Evolutionary conservation across 176 grass and related monocot species (phyloP), one percentile per base, ranked within the genome.

Genomic region (Pontederia paniculata): DNA sequence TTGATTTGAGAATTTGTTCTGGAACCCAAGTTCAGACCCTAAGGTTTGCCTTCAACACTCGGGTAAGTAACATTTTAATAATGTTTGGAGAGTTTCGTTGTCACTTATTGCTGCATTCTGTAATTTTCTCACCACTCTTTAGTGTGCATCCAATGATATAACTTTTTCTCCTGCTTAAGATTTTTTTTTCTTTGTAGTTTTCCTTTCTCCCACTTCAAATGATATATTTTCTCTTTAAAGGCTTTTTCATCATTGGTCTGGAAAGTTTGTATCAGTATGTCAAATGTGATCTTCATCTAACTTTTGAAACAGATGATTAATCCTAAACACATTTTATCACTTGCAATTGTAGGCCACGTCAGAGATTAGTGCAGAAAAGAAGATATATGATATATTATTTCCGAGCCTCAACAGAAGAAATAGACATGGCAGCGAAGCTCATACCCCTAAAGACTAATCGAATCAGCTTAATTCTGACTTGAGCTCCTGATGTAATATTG

Each of bases 1-100:
- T 96, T 56, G 91, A 96, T 58, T 64, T 96, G 67, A 81, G 83
- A 87, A 68, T 96, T 52, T 96, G 91, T 31, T 86, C 86, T 43
- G 81, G 81, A 77, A 89, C 80, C 48, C 85, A 86, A 76, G 70
- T 96, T 48, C 79, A 89, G 62, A 85, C 86, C 11, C 19, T 96
- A 59, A 89, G 85, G 78, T 89, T 96, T 78, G 78, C 82, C 23
- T 96, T 96, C 45, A 58, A 74, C 43, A 65, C 58, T 63, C 80
- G 70, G 68, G 91, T 96, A 70, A 70, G 65, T 54, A 15, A 9
- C 25, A 23, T 2, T 42, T 16, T 18, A 54, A 43, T 54, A 5
- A 17, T 49, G 11, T 14, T 49, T 50, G 21, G 23, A 48, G 2
- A 50, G 25, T 50, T 47, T 50, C 3, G 4, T 45, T 42, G 0